Conservation (phyloP, 2,329 filamentous ascomycete species). For the Xylaria sp. region DNA sequence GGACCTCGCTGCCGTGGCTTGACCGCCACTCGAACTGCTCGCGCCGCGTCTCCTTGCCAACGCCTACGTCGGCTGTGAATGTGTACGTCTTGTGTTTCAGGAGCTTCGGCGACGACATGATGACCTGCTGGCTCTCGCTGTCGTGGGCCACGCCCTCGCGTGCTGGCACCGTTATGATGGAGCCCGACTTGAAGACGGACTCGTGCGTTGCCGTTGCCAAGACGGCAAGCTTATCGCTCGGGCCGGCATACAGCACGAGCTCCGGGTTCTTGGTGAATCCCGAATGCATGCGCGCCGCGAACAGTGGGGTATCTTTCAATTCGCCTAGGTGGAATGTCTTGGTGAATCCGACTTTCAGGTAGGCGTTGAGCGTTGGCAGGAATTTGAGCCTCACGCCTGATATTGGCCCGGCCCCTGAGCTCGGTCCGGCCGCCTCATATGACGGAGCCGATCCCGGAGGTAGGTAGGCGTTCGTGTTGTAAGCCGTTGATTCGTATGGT, state of each 20-base stretch:
- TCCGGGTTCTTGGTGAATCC: constrained; percentile 46
- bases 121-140: constrained; percentile 30
- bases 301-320: constrained; percentile 49
- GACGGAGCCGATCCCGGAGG: constrained; percentile 21
- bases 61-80: constrained; percentile 49
- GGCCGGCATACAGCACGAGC: constrained; percentile 52
- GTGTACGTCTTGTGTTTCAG: constrained; percentile 45
- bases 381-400: constrained; percentile 17
- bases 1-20: constrained; percentile 52
- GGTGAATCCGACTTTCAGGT: constrained; percentile 19
- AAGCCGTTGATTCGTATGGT: constrained; percentile 23
- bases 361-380: constrained; percentile 32
- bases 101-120: constrained; percentile 2
- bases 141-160: constrained; percentile 41
- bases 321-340: constrained; percentile 46
- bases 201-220: constrained; percentile 43
- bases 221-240: constrained; percentile 44
- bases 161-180: constrained; percentile 36
- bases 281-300: constrained; percentile 48
- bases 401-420: constrained; percentile 3
- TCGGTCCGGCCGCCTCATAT: constrained; percentile 19
- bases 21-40: constrained; percentile 60
- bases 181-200: constrained; percentile 38
- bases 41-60: constrained; percentile 34
- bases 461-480: not conserved